Evolutionary conservation across 805 yeast species (phyloP), one percentile per base, ranked within the genome.

Genomic region (Ogataea ramenticola): DNA sequence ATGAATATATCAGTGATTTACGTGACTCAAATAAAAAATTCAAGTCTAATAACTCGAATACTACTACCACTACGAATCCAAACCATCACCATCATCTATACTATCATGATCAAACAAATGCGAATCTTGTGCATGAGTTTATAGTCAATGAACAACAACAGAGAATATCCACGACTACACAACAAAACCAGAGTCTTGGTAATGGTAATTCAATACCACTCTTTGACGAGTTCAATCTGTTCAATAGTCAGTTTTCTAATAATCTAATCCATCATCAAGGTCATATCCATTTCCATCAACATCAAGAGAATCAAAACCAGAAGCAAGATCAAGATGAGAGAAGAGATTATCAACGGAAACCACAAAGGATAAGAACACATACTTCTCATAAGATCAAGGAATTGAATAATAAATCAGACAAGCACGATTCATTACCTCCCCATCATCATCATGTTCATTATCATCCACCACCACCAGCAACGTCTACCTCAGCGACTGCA

Each of bases 381-480:
- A 24, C 21, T 6, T 16, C 22, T 22, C 9, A 15, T 11, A 10
- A 26, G 15, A 32, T 17, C 19, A 11, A 27, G 21, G 29, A n/a
- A 10, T 50, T 29, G 12, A 29, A 14, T 29, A 15, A 29, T 8
- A 29, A 47, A 38, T n/a, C 35, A 32, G 9, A 32, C n/a, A n/a
- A 11, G 12, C 35, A 32, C 6, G 11, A n/a, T n/a, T n/a, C 41
- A 31, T 31, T 56, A 4, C 55, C 54, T 15, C 54, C 58, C 19
- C 72, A 69, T 43, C 70, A 67, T 53, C 70, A 65, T 45, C 61
- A 60, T 27, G 53, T 62, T 17, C 67, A 66, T 1, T 70, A 66
- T 46, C 56, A 58, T 19, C 72, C 64, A 35, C 42, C 41, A 46
- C 51, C 33, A 11, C 41, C 31, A 22, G n/a, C 8, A 2, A 21